These are phyloP conservation scores for Penicillium verrucosum DNA, from an alignment of 2,329 filamentous ascomycete genomes.

Conservation along the genomic window DNA sequence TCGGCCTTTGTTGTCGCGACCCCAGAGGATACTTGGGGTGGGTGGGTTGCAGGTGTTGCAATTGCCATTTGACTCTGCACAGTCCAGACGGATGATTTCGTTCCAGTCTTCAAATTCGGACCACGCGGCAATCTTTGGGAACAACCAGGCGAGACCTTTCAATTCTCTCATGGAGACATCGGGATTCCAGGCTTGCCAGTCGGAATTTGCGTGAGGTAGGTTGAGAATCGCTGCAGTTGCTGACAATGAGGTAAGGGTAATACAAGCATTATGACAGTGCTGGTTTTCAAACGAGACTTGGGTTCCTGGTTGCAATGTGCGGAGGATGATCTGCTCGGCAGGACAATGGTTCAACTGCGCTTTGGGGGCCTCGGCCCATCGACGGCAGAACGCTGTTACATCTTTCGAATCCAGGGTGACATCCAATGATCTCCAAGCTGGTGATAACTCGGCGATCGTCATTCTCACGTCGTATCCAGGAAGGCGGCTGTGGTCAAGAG, in stretches of 20 bases:
- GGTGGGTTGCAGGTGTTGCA: slow-evolving; percentile 34
- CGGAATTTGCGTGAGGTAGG: slow-evolving; percentile 10
- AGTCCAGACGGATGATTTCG: slow-evolving; percentile 7
- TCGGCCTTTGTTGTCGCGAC: slow-evolving; percentile 24
- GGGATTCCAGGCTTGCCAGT: slow-evolving; percentile 30
- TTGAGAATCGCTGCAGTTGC: slow-evolving; percentile 19
- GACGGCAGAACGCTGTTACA: slow-evolving; percentile 32
- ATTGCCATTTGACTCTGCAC: not conserved
- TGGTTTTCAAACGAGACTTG: slow-evolving; percentile 14
- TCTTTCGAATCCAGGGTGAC: slow-evolving; percentile 13
- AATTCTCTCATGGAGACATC: slow-evolving; percentile 26
- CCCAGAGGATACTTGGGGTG: slow-evolving; percentile 36
- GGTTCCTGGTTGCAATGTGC: slow-evolving; percentile 16
- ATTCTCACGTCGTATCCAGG: slow-evolving; percentile 48
- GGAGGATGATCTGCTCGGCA: slow-evolving; percentile 20
- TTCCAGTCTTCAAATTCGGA: slow-evolving; percentile 32
- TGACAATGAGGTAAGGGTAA: slow-evolving; percentile 31
- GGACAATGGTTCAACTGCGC: slow-evolving; percentile 21
- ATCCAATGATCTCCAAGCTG: slow-evolving; percentile 45
- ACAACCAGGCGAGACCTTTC: slow-evolving; percentile 31
- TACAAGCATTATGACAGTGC: slow-evolving; percentile 32
- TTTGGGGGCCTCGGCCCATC: slow-evolving; percentile 23
- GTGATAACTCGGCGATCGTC: slow-evolving; percentile 47
- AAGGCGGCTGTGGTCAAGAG: slow-evolving; percentile 47
- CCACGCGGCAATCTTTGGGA: slow-evolving; percentile 28